Conservation (phyloP, 2,329 filamentous ascomycete species). For the Ophiosphaerella narmari region DNA sequence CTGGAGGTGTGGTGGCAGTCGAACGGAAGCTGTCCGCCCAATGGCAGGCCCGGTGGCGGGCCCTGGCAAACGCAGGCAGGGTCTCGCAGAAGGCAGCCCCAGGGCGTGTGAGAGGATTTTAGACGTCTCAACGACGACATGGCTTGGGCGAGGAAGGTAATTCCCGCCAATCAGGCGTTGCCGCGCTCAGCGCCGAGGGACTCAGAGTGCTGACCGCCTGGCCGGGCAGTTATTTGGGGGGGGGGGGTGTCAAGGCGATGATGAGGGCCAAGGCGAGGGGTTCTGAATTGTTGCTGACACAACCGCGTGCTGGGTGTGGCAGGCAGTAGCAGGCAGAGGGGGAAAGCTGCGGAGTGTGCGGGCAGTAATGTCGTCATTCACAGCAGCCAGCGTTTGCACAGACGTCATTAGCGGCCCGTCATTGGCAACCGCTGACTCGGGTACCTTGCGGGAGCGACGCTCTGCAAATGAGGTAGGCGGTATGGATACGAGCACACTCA, state of each 20-base stretch:
- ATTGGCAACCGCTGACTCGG: conserved; percentile 19
- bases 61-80: not conserved
- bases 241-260: conserved; percentile 9
- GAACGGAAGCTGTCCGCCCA: too few relatives aligned
- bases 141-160: not conserved
- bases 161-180: conserved; percentile 20
- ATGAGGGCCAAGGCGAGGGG: conserved; percentile 31
- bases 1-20: not conserved
- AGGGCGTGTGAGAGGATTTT: conserved; percentile 5
- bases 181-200: not conserved
- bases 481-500: conserved; percentile 11
- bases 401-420: conserved; percentile 2
- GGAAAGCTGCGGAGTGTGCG: conserved; percentile 14
- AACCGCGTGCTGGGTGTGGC: conserved; percentile 7
- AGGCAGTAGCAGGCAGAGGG: too few relatives aligned
- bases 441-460: conserved; percentile 18
- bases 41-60: too few relatives aligned
- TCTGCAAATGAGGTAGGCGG: conserved; percentile 28
- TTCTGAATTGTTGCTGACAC: conserved; percentile 21
- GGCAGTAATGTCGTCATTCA: conserved; percentile 17
- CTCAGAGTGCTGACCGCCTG: not conserved
- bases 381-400: conserved; percentile 7
- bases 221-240: not conserved
- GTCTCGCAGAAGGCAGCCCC: not conserved
- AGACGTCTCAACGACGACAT: not conserved